Conservation (phyloP, 2,329 filamentous ascomycete genomes). For the Exophiala alcalophila region DNA sequence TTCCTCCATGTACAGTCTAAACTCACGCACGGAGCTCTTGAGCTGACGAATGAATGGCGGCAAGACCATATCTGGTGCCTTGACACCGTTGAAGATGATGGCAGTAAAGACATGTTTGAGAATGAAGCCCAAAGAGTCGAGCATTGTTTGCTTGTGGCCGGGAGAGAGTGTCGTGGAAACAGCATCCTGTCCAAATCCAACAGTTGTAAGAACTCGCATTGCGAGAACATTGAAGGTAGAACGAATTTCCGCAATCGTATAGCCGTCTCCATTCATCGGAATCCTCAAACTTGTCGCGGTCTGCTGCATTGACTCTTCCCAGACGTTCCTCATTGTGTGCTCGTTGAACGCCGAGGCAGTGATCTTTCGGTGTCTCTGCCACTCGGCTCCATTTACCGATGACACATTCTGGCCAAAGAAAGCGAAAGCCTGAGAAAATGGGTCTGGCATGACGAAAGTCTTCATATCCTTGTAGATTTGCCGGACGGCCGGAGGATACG, state of each 20-base stretch:
- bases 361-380: constrained; percentile 42
- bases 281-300: constrained; percentile 14
- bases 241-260: neutral
- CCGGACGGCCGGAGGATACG: neutral
- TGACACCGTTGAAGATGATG: constrained; percentile 16
- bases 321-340: constrained; percentile 41
- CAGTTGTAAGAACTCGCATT: constrained; percentile 27
- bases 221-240: constrained; percentile 19
- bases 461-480: neutral
- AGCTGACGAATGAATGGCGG: constrained; percentile 30
- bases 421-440: constrained; percentile 25
- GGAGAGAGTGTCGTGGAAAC: neutral
- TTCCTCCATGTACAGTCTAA: constrained; percentile 32
- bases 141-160: constrained; percentile 5
- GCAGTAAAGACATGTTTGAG: constrained; percentile 24
- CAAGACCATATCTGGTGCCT: constrained; percentile 32
- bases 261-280: neutral
- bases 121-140: constrained; percentile 28
- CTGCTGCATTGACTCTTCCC: constrained; percentile 32
- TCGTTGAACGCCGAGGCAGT: constrained; percentile 46
- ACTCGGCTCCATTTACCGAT: constrained; percentile 31
- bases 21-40: constrained; percentile 27
- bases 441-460: neutral
- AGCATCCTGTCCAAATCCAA: constrained; percentile 23
- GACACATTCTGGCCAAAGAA: constrained; percentile 36